Evolutionary conservation across 768 basidiomycete genomes (phyloP).

Genomic region (Tulasnella sp.): DNA sequence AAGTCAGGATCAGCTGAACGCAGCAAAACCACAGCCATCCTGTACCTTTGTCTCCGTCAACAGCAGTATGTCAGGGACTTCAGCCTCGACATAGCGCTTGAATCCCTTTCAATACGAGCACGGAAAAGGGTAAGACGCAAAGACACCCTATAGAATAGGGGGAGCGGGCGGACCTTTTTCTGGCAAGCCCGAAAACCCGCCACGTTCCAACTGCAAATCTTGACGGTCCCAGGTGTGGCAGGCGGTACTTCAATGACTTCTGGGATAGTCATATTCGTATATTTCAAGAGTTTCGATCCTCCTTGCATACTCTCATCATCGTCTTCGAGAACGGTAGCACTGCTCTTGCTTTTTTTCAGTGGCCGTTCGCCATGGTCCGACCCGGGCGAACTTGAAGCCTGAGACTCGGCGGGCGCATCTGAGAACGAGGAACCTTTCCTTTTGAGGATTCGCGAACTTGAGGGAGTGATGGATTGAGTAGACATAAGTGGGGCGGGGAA

Average conservation of each 20-base stretch:
- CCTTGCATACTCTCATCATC: background rate
- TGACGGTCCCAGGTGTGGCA: slow-evolving; percentile 40
- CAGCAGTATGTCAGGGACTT: slow-evolving; percentile 76
- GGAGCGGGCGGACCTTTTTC: slow-evolving; percentile 56
- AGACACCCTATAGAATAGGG: background rate
- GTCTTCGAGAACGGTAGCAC: background rate
- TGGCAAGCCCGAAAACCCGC: slow-evolving; percentile 65
- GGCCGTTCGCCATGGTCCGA: background rate
- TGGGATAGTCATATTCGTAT: slow-evolving; percentile 25
- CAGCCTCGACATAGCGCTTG: slow-evolving; percentile 71
- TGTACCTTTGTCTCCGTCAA: slow-evolving; percentile 79
- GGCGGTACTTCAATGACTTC: slow-evolving; percentile 42
- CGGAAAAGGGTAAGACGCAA: background rate
- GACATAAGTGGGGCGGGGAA: background rate
- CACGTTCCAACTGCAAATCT: slow-evolving; percentile 71
- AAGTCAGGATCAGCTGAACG: background rate
- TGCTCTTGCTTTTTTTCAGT: background rate
- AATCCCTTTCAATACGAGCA: slow-evolving; percentile 50
- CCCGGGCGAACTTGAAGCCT: background rate
- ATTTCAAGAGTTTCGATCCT: background rate
- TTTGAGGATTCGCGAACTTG: background rate
- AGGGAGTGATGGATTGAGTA: background rate
- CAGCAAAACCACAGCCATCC: background rate
- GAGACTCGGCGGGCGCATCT: background rate
- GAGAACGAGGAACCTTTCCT: background rate